phyloP scores from a whole-genome alignment of 345 rosid genomes.

The Citrus unshiu region DNA sequence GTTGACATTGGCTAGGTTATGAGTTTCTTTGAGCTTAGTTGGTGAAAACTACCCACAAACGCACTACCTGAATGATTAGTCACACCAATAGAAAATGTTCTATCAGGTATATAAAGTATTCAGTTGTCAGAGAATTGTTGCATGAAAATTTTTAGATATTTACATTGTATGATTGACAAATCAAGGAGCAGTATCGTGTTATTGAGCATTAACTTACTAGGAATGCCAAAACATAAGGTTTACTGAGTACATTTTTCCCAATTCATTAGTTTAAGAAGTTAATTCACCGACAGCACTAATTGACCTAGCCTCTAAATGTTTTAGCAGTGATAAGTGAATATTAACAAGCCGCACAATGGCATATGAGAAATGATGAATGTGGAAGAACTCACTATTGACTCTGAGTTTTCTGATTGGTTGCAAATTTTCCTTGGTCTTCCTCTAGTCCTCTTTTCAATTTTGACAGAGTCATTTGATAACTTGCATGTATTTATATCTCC shows the following conservation, averaged over 20 bases:
- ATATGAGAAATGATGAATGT: constrained; percentile 7
- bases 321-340: constrained; percentile 1
- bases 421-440: constrained; percentile 20
- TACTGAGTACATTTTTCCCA: neutral
- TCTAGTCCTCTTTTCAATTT: constrained; percentile 22
- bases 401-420: constrained; percentile 18
- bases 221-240: neutral
- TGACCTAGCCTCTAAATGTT: neutral
- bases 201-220: neutral
- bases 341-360: neutral
- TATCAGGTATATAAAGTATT: neutral
- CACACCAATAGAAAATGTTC: neutral
- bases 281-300: neutral
- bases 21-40: neutral
- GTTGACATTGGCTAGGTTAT: too few relatives aligned
- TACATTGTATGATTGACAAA: neutral
- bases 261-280: neutral
- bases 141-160: neutral
- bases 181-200: neutral
- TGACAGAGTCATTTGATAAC: neutral
- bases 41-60: neutral
- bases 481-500: neutral
- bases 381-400: constrained; percentile 27
- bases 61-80: neutral
- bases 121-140: neutral